These are phyloP conservation scores for Calonectria pteridis DNA, from an alignment of 2,329 filamentous ascomycete genomes.

Conservation along the genomic window DNA sequence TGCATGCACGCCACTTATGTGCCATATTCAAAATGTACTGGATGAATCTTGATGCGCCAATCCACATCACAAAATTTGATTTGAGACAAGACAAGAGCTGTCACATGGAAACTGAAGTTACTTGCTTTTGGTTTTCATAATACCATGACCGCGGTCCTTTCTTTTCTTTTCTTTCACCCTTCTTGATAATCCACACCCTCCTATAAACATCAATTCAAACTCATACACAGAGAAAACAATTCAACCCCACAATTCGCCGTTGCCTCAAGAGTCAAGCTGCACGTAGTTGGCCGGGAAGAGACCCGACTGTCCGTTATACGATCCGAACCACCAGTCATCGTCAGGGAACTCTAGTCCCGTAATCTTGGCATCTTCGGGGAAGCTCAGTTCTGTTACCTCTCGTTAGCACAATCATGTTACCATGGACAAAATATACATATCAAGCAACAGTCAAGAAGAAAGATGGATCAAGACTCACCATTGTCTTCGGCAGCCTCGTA, in stretches of 20 bases:
- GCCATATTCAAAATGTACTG: background rate
- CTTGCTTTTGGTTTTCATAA: constrained; percentile 38
- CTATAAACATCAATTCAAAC: constrained; percentile 7
- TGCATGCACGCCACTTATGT: background rate
- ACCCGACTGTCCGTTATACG: constrained; percentile 82
- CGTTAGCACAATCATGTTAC: constrained; percentile 33
- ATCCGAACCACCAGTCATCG: constrained; percentile 98
- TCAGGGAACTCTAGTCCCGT: constrained; percentile 93
- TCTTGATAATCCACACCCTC: background rate
- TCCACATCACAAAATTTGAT: background rate
- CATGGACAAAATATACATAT: background rate
- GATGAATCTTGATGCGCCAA: background rate
- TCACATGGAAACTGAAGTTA: constrained; percentile 36
- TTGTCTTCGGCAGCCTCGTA: constrained; percentile 99
- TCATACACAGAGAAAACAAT: constrained; percentile 4
- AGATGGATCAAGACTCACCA: constrained; percentile 57
- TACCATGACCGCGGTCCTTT: constrained; percentile 32
- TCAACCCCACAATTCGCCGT: background rate
- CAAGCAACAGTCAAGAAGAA: background rate
- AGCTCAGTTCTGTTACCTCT: constrained; percentile 73
- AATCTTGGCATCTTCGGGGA: constrained; percentile 89
- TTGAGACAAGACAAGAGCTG: background rate
- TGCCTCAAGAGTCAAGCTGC: constrained; percentile 60
- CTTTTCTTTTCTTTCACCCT: constrained; percentile 23
- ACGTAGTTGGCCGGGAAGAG: constrained; percentile 86